phyloP scores from a whole-genome alignment of 139 green algal species.

The Volvox reticuliferus region DNA sequence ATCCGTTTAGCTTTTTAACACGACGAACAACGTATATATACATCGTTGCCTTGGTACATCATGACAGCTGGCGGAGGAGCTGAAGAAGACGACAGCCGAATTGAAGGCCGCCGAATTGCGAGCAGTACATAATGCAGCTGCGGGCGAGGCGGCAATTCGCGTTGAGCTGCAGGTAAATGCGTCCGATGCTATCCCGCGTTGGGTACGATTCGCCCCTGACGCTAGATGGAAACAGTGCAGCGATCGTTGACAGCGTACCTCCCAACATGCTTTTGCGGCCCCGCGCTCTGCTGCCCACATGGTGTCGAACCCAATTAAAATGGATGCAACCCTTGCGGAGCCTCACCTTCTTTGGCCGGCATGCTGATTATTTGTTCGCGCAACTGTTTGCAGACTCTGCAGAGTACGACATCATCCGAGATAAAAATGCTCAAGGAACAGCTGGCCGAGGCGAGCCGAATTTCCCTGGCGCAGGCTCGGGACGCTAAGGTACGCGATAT shows the following conservation, averaged over 20 bases:
- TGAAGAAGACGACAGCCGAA: background rate
- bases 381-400: slow-evolving; percentile 1
- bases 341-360: too few species aligned
- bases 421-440: slow-evolving; percentile 2
- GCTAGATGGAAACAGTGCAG: too few species aligned
- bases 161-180: slow-evolving; percentile 19
- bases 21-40: background rate
- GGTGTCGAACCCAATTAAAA: too few species aligned
- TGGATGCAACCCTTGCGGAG: too few species aligned
- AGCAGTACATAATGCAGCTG: background rate
- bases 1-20: too few species aligned
- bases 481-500: background rate
- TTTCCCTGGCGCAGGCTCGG: background rate
- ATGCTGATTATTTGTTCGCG: too few species aligned
- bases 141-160: background rate
- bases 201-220: too few species aligned
- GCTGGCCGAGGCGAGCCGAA: background rate
- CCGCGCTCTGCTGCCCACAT: too few species aligned
- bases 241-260: too few species aligned
- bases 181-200: background rate
- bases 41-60: background rate
- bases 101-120: slow-evolving; percentile 10
- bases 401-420: background rate
- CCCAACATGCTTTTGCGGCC: too few species aligned
- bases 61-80: slow-evolving; percentile 36